These are phyloP conservation scores for Pisolithus microcarpus DNA, from an alignment of 768 basidiomycete species.

Conservation along the genomic window DNA sequence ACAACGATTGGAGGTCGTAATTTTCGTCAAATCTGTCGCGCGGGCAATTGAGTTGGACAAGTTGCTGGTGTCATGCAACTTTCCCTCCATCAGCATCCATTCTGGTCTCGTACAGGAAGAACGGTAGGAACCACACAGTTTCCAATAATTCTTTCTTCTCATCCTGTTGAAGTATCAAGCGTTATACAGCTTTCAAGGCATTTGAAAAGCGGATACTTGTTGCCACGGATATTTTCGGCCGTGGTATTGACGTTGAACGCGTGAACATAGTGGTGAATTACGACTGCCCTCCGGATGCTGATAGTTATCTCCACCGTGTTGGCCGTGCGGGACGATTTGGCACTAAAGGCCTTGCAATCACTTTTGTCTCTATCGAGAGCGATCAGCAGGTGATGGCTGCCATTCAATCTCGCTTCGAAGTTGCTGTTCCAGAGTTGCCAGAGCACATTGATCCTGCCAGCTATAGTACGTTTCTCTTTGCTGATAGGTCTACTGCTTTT, in stretches of 20 bases:
- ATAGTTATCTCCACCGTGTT: conserved; percentile 97
- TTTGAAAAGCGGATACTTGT: conserved; percentile 99
- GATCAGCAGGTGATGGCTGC: conserved; percentile 92
- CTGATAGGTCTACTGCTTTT: not conserved
- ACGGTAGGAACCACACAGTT: conserved; percentile 49
- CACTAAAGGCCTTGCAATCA: conserved; percentile 97
- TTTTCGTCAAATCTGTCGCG: conserved; percentile 97
- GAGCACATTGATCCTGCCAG: conserved; percentile 90
- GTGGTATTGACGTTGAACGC: conserved; percentile 98
- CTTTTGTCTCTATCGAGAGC: conserved; percentile 86
- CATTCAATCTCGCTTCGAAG: conserved; percentile 96
- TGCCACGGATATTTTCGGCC: conserved; percentile 98
- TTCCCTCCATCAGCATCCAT: conserved; percentile 96
- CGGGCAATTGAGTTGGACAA: conserved; percentile 96
- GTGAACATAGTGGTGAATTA: conserved; percentile 99
- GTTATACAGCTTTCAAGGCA: conserved; percentile 97
- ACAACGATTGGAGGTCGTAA: conserved; percentile 70
- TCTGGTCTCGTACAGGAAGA: conserved; percentile 93
- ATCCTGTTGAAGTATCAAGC: conserved; percentile 66
- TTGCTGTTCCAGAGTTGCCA: conserved; percentile 91
- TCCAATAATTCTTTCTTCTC: not conserved
- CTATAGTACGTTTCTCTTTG: conserved; percentile 65
- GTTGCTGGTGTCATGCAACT: conserved; percentile 92
- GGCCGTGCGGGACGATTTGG: conserved; percentile 99
- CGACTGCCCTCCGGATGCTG: conserved; percentile 93